Percentiles rank a stretch among this genome's conserved stretches.
phyloP scores from a whole-genome alignment of 2,329 filamentous ascomycete species.

The Ceratocystis harringtonii region DNA sequence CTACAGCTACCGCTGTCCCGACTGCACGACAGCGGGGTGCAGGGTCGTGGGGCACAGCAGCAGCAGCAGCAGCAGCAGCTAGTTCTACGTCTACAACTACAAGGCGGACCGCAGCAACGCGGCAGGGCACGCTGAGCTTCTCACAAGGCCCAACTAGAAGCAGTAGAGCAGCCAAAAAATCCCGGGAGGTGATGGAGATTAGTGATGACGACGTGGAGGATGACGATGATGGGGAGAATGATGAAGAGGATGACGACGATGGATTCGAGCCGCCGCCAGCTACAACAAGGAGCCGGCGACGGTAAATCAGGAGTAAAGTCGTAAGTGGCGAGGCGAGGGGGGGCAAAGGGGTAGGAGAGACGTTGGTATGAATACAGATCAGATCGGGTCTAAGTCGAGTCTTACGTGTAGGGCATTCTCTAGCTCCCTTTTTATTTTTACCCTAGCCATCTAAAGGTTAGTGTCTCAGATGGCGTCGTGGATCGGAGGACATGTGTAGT shows the following conservation, averaged over 20 bases:
- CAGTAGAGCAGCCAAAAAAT: conserved; percentile 23
- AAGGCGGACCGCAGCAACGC: conserved; percentile 22
- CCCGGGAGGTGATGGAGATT: conserved; percentile 39
- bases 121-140: conserved; percentile 38
- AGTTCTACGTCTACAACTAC: conserved; percentile 18
- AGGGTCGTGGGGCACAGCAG: conserved; percentile 12
- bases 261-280: conserved; percentile 35
- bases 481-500: background rate
- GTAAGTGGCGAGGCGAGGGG: background rate
- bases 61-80: background rate
- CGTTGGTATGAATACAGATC: background rate
- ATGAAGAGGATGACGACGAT: conserved; percentile 43
- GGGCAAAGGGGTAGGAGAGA: background rate
- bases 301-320: background rate
- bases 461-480: conserved; percentile 1
- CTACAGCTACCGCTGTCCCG: background rate
- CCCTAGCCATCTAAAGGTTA: background rate
- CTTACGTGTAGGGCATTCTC: background rate
- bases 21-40: conserved; percentile 17
- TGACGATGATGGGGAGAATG: conserved; percentile 44
- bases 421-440: background rate
- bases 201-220: conserved; percentile 52
- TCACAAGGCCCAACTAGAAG: conserved; percentile 25
- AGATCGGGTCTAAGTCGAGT: background rate
- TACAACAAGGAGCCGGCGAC: conserved; percentile 10